Conservation (phyloP, 352 stramenopile genomes). For the Peronospora belbahrii region DNA sequence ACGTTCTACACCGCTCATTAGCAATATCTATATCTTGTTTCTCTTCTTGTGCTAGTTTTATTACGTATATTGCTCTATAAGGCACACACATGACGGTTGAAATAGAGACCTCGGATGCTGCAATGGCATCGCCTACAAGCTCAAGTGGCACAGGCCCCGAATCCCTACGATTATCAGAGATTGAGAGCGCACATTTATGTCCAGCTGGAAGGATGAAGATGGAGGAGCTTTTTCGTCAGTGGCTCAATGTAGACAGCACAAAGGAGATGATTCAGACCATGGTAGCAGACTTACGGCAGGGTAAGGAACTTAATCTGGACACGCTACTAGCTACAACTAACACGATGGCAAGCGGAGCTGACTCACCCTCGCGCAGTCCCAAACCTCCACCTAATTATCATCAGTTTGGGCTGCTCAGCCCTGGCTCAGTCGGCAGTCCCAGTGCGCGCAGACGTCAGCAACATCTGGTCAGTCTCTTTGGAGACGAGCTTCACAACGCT, state of each 20-base stretch:
- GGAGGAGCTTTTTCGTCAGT: constrained; percentile 83
- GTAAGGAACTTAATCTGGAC: constrained; percentile 55
- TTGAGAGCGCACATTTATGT: constrained; percentile 72
- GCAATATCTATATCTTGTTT: background rate
- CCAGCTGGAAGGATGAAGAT: constrained; percentile 79
- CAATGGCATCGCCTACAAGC: constrained; percentile 53
- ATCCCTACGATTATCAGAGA: constrained; percentile 67
- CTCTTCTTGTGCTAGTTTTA: background rate
- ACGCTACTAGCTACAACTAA: constrained; percentile 21
- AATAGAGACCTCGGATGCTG: constrained; percentile 43
- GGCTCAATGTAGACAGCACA: constrained; percentile 79
- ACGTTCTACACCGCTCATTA: background rate
- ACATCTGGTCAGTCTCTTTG: constrained; percentile 68
- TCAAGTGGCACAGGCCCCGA: constrained; percentile 32
- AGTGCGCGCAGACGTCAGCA: constrained; percentile 48
- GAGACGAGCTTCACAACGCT: constrained; percentile 52
- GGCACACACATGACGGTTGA: constrained; percentile 32
- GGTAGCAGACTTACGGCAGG: constrained; percentile 67
- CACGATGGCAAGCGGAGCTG: constrained; percentile 12
- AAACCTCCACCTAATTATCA: constrained; percentile 80
- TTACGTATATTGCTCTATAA: background rate
- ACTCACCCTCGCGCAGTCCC: constrained; percentile 64
- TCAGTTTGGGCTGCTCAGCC: constrained; percentile 36
- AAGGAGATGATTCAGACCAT: constrained; percentile 82
- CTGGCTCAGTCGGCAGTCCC: constrained; percentile 30